A percentile compares a stretch with the other conserved stretches of the same genome.
Evolutionary conservation across 306 rosid species (phyloP).

Genomic region (Luffa acutangula): DNA sequence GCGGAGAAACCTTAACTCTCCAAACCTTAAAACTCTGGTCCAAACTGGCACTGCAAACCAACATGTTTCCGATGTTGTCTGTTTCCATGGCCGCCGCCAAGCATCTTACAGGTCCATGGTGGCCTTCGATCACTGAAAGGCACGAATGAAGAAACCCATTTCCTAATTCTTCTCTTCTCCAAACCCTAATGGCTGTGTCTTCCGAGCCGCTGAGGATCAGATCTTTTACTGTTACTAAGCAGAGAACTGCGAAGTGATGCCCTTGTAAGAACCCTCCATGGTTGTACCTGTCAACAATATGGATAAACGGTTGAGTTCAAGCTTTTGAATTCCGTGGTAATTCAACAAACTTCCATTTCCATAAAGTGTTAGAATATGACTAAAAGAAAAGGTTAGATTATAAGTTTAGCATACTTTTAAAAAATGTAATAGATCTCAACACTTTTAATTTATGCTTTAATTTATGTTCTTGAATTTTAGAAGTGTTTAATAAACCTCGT

Average conservation of each 20-base stretch:
- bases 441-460: too few relatives aligned
- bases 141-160: conserved; percentile 35
- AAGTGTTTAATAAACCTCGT: too few relatives aligned
- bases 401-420: too few relatives aligned
- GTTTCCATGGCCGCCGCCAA: conserved; percentile 35
- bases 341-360: too few relatives aligned
- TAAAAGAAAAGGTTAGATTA: too few relatives aligned
- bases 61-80: conserved; percentile 23
- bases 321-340: too few relatives aligned
- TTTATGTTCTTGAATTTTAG: too few relatives aligned
- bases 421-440: too few relatives aligned
- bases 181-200: conserved; percentile 37
- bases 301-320: too few relatives aligned
- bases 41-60: conserved; percentile 49
- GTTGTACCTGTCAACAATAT: conserved; percentile 12
- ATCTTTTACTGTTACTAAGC: conserved; percentile 32
- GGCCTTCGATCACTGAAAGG: conserved; percentile 38
- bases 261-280: conserved; percentile 49
- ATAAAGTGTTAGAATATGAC: too few relatives aligned
- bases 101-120: conserved; percentile 43
- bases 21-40: conserved; percentile 52
- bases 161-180: conserved; percentile 46
- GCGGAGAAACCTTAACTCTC: conserved; percentile 39
- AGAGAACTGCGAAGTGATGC: conserved; percentile 38
- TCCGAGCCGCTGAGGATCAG: conserved; percentile 35